These are phyloP conservation scores for Aspergillus hancockii DNA, from an alignment of 495 filamentous ascomycete genomes.

Conservation along the genomic window DNA sequence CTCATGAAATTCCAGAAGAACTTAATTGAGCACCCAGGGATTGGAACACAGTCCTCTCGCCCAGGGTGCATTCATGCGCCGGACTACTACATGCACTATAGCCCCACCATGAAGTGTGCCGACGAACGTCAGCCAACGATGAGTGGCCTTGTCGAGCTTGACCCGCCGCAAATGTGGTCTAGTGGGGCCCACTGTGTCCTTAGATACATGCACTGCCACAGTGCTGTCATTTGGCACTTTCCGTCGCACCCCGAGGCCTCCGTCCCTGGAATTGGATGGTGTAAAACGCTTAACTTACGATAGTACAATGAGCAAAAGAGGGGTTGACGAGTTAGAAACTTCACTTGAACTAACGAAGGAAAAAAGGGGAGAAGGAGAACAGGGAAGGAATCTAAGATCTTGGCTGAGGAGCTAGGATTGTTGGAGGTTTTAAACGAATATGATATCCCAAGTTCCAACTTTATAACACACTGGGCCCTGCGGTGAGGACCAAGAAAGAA, in stretches of 20 bases:
- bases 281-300: background rate
- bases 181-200: slow-evolving; percentile 24
- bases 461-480: background rate
- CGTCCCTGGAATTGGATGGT: slow-evolving; percentile 10
- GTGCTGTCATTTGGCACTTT: slow-evolving; percentile 40
- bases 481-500: background rate
- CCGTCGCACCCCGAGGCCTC: slow-evolving; percentile 11
- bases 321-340: background rate
- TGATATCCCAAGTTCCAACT: background rate
- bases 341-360: background rate
- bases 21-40: background rate
- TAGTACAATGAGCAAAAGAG: slow-evolving; percentile 1
- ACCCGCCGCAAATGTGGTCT: slow-evolving; percentile 21
- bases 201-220: slow-evolving; percentile 52
- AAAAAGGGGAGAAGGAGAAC: background rate
- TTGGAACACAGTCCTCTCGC: background rate
- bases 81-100: slow-evolving; percentile 14
- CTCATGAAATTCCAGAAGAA: slow-evolving; percentile 15
- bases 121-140: slow-evolving; percentile 17
- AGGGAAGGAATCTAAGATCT: background rate
- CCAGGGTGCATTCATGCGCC: slow-evolving; percentile 12
- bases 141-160: slow-evolving; percentile 22
- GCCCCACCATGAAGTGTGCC: slow-evolving; percentile 15
- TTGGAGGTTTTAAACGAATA: background rate
- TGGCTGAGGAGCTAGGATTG: background rate